Evolutionary conservation across 257 asterid genomes (phyloP).

Genomic region (Nicotiana knightiana): DNA sequence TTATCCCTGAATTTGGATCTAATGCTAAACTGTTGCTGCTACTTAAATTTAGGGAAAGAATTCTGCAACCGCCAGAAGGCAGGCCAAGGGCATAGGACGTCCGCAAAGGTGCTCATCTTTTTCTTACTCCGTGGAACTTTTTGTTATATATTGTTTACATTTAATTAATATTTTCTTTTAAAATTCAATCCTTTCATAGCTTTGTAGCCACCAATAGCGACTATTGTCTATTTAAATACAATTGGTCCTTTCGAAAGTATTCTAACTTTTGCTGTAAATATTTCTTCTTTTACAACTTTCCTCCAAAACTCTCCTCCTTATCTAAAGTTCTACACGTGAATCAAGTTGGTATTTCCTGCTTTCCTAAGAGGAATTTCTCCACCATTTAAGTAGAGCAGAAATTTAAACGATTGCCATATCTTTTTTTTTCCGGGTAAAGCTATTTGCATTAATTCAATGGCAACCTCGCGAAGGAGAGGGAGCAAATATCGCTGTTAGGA

Average conservation of each 20-base stretch:
- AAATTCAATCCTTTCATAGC: no score
- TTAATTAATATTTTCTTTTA: no score
- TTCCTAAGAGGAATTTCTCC: neutral
- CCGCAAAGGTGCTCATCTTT: constrained; percentile 5
- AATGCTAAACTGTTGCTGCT: neutral
- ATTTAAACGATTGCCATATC: neutral
- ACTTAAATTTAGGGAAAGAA: neutral
- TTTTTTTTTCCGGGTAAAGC: neutral
- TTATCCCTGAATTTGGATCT: neutral
- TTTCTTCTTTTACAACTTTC: neutral
- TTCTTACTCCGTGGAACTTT: neutral
- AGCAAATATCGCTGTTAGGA: neutral
- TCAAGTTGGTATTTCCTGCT: neutral
- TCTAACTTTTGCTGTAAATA: neutral
- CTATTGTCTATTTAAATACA: neutral
- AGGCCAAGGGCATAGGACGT: neutral
- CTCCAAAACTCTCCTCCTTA: neutral
- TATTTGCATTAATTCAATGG: neutral
- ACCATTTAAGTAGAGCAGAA: neutral
- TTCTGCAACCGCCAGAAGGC: constrained; percentile 3
- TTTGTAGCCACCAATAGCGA: neutral
- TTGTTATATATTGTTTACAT: neutral
- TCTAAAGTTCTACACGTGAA: neutral
- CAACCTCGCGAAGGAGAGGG: neutral
- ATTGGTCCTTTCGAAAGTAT: neutral